Conservation (phyloP, 2,329 filamentous ascomycete genomes). For the Colletotrichum aenigma region DNA sequence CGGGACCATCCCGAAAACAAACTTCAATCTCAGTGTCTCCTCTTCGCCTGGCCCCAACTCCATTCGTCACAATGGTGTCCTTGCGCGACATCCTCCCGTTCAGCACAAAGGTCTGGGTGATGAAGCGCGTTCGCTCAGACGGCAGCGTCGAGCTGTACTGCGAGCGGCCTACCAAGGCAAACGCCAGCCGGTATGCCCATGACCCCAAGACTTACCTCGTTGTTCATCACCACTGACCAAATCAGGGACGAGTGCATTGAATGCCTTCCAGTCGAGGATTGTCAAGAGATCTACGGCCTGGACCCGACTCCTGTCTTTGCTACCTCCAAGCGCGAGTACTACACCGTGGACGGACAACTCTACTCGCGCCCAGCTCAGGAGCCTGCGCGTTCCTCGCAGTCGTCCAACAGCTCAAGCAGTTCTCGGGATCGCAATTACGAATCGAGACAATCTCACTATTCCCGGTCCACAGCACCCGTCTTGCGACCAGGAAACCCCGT, state of each 20-base stretch:
- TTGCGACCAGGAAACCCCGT: background rate
- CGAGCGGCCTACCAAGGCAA: background rate
- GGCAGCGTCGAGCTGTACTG: background rate
- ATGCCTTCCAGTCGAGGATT: background rate
- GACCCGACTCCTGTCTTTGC: background rate
- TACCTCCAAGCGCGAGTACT: background rate
- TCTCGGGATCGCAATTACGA: background rate
- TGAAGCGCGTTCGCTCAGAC: background rate
- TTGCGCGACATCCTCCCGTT: background rate
- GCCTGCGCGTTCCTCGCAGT: background rate
- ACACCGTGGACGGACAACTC: background rate
- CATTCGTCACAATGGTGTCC: background rate
- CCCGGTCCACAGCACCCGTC: background rate
- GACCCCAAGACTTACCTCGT: rapidly evolving
- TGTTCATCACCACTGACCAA: background rate
- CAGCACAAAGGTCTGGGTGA: background rate
- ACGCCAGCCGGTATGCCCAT: background rate
- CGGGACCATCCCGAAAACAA: background rate
- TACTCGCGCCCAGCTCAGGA: background rate
- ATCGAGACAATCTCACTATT: background rate
- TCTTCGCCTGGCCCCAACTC: background rate
- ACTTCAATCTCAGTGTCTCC: background rate
- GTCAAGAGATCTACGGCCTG: background rate
- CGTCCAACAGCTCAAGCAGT: background rate
- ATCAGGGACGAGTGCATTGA: background rate